Evolutionary conservation across 1,284 basidiomycete genomes (phyloP), one percentile per base, ranked within the genome.

Genomic region (Porogramme epimiltina): DNA sequence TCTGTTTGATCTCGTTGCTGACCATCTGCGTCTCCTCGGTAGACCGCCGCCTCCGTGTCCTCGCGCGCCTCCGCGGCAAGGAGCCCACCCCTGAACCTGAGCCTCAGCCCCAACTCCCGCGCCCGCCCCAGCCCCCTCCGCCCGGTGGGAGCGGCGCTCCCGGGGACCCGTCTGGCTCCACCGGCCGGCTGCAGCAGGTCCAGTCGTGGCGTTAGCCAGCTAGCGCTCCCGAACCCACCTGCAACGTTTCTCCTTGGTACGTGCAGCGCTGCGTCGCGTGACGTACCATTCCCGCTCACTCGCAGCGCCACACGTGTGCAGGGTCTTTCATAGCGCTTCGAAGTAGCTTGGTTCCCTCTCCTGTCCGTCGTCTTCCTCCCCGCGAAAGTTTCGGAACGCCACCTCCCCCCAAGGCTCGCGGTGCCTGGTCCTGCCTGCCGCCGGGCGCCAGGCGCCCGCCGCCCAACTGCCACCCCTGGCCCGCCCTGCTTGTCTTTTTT

Each of bases 1-100:
- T 11, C n/a, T 24, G 26, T 11, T n/a, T 24, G n/a, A 10, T n/a
- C 31, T 34, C 9, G 2, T 5, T 28, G 10, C 18, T 39, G 41
- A 19, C 22, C 22, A 43, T 37, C 15, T 24, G n/a, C n/a, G n/a
- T 16, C 23, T 23, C 19, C 10, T 24, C 34, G 19, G 11, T 49
- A 73, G 71, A 62, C 48, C 68, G 68, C 25, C 65, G 70, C 25
- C 65, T 72, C 46, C 66, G 66, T 18, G 67, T 73, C 33, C 56
- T 73, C 46, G 75, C 74, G n/a, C 72, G 71, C 19, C 61, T 70
- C 45, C 56, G 68, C 19, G 68, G 68, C 42, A 68, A 70, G 51
- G 64, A 65, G 16, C 65, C 65, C 8, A 66, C 67, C 3, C 67
- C 67, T 18, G 58, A 61, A 25, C 60, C 53, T 4, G 55, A 58